phyloP scores from a whole-genome alignment of 106 monocot species.

The Dioscorea alata region DNA sequence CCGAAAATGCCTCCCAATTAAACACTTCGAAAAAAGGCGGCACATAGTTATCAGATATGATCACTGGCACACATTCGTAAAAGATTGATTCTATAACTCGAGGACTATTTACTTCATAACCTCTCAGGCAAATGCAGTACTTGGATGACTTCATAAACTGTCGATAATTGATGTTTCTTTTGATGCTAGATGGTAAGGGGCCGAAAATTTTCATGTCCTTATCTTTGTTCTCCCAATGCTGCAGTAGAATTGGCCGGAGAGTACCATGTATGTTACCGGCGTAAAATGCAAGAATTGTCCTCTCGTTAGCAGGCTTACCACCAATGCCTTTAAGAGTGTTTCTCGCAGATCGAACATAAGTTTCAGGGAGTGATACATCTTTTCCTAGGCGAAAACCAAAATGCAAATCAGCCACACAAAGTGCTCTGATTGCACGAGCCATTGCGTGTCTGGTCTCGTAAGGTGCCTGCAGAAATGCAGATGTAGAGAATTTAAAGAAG shows the following conservation, averaged over 20 bases:
- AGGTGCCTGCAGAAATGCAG: slow-evolving; percentile 44
- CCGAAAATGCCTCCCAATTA: slow-evolving; percentile 79
- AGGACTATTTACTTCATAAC: slow-evolving; percentile 92
- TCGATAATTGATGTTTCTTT: slow-evolving; percentile 56
- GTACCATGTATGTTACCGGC: slow-evolving; percentile 87
- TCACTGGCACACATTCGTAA: slow-evolving; percentile 89
- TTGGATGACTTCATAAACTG: slow-evolving; percentile 82
- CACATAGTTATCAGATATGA: slow-evolving; percentile 37
- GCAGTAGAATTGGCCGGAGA: slow-evolving; percentile 56
- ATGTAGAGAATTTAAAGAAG: no score
- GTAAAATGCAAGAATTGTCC: slow-evolving; percentile 72
- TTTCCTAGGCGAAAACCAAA: slow-evolving; percentile 29
- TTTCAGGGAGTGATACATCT: slow-evolving; percentile 47
- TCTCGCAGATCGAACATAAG: slow-evolving; percentile 17
- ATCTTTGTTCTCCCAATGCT: slow-evolving; percentile 62
- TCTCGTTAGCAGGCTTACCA: slow-evolving; percentile 38
- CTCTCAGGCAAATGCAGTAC: slow-evolving; percentile 91
- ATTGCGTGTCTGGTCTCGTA: slow-evolving; percentile 60
- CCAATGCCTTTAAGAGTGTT: slow-evolving; percentile 17
- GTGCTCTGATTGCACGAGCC: slow-evolving; percentile 46
- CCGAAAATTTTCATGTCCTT: slow-evolving; percentile 69
- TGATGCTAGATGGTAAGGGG: slow-evolving; percentile 55
- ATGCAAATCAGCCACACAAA: slow-evolving; percentile 36
- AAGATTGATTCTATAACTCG: slow-evolving; percentile 88
- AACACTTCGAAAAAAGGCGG: slow-evolving; percentile 79